A percentile compares a stretch with the other conserved stretches of the same genome.
phyloP scores from a whole-genome alignment of 441 rosid genomes.

The Viola pubescens region DNA sequence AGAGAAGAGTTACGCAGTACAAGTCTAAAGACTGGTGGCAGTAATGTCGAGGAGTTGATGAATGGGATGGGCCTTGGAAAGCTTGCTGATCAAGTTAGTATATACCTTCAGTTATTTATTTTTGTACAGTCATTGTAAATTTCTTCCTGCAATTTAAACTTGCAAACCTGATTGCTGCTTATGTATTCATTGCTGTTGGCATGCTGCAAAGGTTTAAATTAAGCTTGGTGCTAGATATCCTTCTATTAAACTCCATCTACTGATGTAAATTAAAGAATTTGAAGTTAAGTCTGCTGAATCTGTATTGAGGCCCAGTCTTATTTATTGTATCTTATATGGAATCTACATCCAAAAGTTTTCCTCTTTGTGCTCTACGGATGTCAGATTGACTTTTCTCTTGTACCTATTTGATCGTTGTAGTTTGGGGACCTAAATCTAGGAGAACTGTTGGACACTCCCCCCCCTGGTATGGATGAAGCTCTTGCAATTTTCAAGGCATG shows the following conservation, averaged over 20 bases:
- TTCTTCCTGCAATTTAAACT: not conserved
- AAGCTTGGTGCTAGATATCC: no score
- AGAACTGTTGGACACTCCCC: slow-evolving; percentile 68
- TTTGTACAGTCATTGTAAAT: not conserved
- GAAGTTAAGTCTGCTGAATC: no score
- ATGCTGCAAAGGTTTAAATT: not conserved
- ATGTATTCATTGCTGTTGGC: not conserved
- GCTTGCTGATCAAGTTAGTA: slow-evolving; percentile 58
- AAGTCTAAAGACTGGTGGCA: slow-evolving; percentile 33
- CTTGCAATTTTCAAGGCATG: slow-evolving; percentile 70
- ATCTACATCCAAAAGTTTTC: no score
- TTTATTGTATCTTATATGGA: not conserved
- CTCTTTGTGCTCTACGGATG: no score
- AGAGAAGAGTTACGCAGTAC: slow-evolving; percentile 45
- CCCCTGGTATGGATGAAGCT: slow-evolving; percentile 78
- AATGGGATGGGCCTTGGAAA: slow-evolving; percentile 75
- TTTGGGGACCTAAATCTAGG: slow-evolving; percentile 67
- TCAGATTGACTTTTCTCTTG: not conserved
- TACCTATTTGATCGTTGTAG: slow-evolving; percentile 21
- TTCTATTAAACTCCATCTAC: no score
- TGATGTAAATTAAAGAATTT: no score
- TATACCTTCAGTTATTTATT: slow-evolving; percentile 2
- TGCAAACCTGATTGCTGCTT: not conserved
- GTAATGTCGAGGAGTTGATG: slow-evolving; percentile 55
- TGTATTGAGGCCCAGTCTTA: no score